Conservation (phyloP, 1,284 basidiomycete species). For the Fomitiporia mediterranea region DNA sequence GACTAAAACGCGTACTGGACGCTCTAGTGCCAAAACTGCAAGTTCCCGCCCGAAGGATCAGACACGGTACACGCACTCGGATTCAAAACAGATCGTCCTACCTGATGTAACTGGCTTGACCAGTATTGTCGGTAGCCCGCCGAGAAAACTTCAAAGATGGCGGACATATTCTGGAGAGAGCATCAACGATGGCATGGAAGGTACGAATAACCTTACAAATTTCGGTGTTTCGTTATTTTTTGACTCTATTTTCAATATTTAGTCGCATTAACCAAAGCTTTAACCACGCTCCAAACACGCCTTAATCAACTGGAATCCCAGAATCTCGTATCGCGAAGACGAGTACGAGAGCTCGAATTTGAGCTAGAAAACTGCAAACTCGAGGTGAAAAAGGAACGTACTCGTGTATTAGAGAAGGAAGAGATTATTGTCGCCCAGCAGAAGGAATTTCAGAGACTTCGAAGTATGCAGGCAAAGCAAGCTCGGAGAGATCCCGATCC, state of each 20-base stretch:
- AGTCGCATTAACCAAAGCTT: constrained; percentile 57
- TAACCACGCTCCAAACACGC: constrained; percentile 60
- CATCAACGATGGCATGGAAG: constrained; percentile 53
- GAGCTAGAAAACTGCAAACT: constrained; percentile 75
- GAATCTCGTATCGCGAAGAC: constrained; percentile 69
- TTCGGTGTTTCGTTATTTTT: not conserved
- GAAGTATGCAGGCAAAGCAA: constrained; percentile 23
- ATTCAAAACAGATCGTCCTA: constrained; percentile 40
- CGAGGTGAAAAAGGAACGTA: constrained; percentile 64
- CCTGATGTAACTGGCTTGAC: constrained; percentile 79
- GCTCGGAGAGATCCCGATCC: constrained; percentile 32
- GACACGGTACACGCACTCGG: not conserved
- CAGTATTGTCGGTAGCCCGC: constrained; percentile 65
- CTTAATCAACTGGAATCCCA: constrained; percentile 72
- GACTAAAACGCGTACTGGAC: not conserved
- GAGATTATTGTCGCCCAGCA: constrained; percentile 38
- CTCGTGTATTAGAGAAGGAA: constrained; percentile 52
- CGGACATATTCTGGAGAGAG: constrained; percentile 40
- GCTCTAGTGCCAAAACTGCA: not conserved
- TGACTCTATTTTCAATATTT: constrained; percentile 11
- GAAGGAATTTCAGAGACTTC: constrained; percentile 29
- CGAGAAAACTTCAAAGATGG: constrained; percentile 48
- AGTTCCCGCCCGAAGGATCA: not conserved
- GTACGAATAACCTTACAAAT: constrained; percentile 32
- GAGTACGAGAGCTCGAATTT: constrained; percentile 76